Evolutionary conservation across 73 alveolate species (phyloP), one percentile per base, ranked within the genome.

Genomic region (Uronychia setigera): DNA sequence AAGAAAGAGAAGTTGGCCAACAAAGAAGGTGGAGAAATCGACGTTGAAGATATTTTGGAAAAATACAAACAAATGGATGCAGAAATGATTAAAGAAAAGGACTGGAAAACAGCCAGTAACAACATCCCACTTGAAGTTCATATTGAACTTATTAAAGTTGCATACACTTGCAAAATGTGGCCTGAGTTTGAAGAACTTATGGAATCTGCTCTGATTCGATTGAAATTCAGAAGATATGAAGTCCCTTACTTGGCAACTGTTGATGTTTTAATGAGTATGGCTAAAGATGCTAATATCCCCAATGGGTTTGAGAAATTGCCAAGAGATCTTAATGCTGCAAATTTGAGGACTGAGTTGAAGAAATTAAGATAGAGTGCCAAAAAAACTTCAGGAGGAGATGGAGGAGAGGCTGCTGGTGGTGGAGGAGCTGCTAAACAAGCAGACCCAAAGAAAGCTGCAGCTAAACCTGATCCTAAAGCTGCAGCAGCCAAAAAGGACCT

Each of bases 91-190:
- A 94, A 93, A 67, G 99, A 96, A 46, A 90, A 94, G 60, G 98
- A 96, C 80, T 98, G 99, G 98, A 97, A 93, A 81, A 90, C 87
- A 34, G 95, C 98, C 57, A 89, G 98, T 1, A 89, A 91, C 59
- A 94, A 95, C 78, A 96, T 95, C 0, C 99, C 99, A 14, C 78
- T 98, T 27, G 99, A 98, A 89, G 87, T 96, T 57, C 99, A 98
- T 82, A 95, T 97, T 26, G 99, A 98, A 83, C 76, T 98, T 19
- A 89, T 95, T 31, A 97, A 95, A 59, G 92, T 96, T 78, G 96
- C 98, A 59, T 98, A 90, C 95, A 99, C 97, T 78, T 91, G 98
- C 84, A 92, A 94, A 76, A 76, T 93, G 79, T 95, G 93, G 95
- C 93, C 89, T n/a, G 97, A 89, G 80, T 97, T 97, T 82, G 94